Percentiles rank a stretch among this genome's conserved stretches.
These are phyloP conservation scores for Microdochium paspali DNA, from an alignment of 2,329 filamentous ascomycete species.

Conservation along the genomic window DNA sequence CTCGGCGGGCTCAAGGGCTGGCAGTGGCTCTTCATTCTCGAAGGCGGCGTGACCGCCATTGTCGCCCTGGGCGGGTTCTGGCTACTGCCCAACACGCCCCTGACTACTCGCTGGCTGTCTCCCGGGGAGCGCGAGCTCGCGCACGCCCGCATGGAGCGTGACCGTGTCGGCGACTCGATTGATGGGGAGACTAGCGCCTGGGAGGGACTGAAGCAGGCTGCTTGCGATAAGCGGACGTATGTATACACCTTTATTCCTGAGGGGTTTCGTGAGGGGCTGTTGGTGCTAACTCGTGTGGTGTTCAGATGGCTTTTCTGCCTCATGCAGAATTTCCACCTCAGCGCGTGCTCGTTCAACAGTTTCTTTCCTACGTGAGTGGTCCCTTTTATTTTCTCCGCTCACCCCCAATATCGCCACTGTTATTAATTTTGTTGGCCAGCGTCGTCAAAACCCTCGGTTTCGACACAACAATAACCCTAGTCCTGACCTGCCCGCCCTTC, in stretches of 20 bases:
- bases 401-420: constrained; percentile 22
- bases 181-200: constrained; percentile 27
- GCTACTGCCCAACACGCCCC: constrained; percentile 30
- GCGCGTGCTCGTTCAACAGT: constrained; percentile 13
- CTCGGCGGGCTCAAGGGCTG: constrained; percentile 34
- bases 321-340: constrained; percentile 28
- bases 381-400: constrained; percentile 19
- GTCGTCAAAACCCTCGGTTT: constrained; percentile 40
- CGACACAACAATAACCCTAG: constrained; percentile 36
- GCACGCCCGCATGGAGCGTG: constrained; percentile 35
- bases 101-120: constrained; percentile 33
- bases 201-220: constrained; percentile 38
- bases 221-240: constrained; percentile 39
- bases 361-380: constrained; percentile 23
- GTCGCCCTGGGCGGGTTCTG: constrained; percentile 54
- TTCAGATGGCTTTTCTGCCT: constrained; percentile 42
- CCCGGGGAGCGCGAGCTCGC: constrained; percentile 36
- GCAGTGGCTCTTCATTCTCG: constrained; percentile 43
- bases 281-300: constrained; percentile 36
- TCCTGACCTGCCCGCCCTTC: constrained; percentile 43
- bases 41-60: constrained; percentile 50
- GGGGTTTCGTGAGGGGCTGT: too few relatives aligned
- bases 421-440: too few relatives aligned
- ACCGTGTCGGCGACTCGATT: constrained; percentile 37
- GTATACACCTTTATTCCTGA: constrained; percentile 38